Evolutionary conservation across 2,329 filamentous ascomycete species (phyloP).

Genomic region (Xylariaceae sp.): DNA sequence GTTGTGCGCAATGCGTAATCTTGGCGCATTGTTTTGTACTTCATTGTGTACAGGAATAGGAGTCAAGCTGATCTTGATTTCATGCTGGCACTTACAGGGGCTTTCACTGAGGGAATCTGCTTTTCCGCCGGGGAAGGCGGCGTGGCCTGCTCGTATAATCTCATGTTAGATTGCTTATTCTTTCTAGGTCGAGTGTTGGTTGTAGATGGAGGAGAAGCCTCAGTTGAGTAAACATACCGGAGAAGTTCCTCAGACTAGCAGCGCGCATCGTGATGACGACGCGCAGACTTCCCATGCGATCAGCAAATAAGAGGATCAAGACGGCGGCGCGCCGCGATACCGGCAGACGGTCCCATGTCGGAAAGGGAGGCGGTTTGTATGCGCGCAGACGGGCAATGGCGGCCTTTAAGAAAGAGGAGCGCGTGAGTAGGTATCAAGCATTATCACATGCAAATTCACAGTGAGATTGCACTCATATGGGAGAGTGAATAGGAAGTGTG

Average conservation of each 20-base stretch:
- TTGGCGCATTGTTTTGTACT: not conserved
- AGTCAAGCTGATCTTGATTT: not conserved
- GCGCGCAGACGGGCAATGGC: conserved; percentile 56
- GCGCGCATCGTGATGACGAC: conserved; percentile 66
- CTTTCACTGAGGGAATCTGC: conserved; percentile 54
- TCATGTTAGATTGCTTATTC: not conserved
- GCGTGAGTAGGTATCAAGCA: conserved; percentile 26
- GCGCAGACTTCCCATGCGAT: conserved; percentile 70
- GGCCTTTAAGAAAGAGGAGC: conserved; percentile 38
- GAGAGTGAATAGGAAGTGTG: not conserved
- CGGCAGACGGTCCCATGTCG: conserved; percentile 57
- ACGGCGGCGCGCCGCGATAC: conserved; percentile 74
- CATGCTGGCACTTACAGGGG: conserved; percentile 46
- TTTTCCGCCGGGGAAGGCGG: conserved; percentile 78
- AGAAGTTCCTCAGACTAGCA: conserved; percentile 59
- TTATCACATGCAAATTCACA: conserved; percentile 8
- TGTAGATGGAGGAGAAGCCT: not conserved
- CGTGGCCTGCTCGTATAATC: conserved; percentile 52
- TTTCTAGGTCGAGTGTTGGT: not conserved
- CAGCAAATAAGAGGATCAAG: conserved; percentile 80
- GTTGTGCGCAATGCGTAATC: not conserved
- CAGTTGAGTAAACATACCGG: conserved; percentile 40
- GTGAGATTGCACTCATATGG: not conserved
- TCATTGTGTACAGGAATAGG: not conserved
- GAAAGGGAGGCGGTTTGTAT: conserved; percentile 56